A percentile compares a stretch with the other conserved stretches of the same genome.
phyloP scores from a whole-genome alignment of 129 eudicot species.

The Ambrosia trifida region DNA sequence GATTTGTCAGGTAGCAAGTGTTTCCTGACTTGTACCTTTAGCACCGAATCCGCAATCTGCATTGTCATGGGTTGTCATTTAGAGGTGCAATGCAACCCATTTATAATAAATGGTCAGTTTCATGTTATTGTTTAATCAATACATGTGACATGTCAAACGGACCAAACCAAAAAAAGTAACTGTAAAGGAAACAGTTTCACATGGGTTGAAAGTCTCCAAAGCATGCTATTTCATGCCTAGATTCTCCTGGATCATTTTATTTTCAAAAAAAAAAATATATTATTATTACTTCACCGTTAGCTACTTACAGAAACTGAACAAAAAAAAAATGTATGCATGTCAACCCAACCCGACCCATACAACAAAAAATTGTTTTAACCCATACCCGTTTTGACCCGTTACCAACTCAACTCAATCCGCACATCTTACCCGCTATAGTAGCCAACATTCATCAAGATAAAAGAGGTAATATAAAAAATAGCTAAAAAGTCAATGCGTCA shows the following conservation, averaged over 20 bases:
- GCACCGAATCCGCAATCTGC: conserved; percentile 15
- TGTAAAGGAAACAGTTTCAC: background rate
- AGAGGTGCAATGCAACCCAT: background rate
- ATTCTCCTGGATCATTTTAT: background rate
- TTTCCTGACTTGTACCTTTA: conserved; percentile 19
- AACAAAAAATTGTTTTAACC: background rate
- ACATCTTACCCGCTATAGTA: conserved; percentile 19
- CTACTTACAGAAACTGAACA: too few relatives aligned
- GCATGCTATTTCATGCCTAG: background rate
- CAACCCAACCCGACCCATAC: background rate
- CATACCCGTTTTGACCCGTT: background rate
- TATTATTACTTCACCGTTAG: background rate
- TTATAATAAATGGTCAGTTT: background rate
- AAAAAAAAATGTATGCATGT: too few relatives aligned
- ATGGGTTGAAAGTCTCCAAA: background rate
- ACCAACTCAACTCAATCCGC: background rate
- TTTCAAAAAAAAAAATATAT: background rate
- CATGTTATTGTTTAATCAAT: background rate
- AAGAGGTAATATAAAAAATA: too few relatives aligned
- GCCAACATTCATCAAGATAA: conserved; percentile 6
- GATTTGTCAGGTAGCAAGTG: conserved; percentile 16
- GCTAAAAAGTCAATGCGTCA: background rate
- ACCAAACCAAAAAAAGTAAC: background rate
- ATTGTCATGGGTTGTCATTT: background rate
- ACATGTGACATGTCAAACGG: too few relatives aligned